phyloP scores from a whole-genome alignment of 2,329 filamentous ascomycete species.

The Cladosporium sp. region DNA sequence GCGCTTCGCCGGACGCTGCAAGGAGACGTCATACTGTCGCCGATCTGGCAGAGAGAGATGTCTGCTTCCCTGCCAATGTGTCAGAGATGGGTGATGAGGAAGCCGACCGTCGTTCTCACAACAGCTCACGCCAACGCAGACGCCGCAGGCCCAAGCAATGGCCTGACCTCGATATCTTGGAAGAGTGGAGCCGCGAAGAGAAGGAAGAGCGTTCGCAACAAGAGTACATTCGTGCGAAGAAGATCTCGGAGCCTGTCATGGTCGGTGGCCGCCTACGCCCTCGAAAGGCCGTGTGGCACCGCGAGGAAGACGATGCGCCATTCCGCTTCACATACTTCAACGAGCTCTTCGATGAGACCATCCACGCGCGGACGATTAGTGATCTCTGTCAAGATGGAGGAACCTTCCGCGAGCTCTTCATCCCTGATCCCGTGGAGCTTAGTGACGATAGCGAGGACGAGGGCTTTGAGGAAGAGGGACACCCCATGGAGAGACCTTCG shows the following conservation, averaged over 20 bases:
- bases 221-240: slow-evolving; percentile 79
- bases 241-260: slow-evolving; percentile 88
- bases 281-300: slow-evolving; percentile 73
- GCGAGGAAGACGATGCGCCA: slow-evolving; percentile 81
- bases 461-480: slow-evolving; percentile 43
- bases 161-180: slow-evolving; percentile 79
- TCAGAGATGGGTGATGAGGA: slow-evolving; percentile 68
- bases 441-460: slow-evolving; percentile 64
- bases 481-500: slow-evolving; percentile 34
- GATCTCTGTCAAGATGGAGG: slow-evolving; percentile 83
- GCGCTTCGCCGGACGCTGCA: slow-evolving; percentile 35
- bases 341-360: slow-evolving; percentile 90
- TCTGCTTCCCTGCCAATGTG: slow-evolving; percentile 81
- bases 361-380: slow-evolving; percentile 92
- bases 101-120: slow-evolving; percentile 31
- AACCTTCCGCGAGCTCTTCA: slow-evolving; percentile 81
- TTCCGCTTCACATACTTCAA: slow-evolving; percentile 99
- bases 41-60: slow-evolving; percentile 73
- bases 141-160: slow-evolving; percentile 66
- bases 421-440: slow-evolving; percentile 75
- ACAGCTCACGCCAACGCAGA: slow-evolving; percentile 32
- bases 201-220: slow-evolving; percentile 71
- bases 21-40: slow-evolving; percentile 50
- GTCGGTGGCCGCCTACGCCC: slow-evolving; percentile 85
- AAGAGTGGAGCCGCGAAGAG: slow-evolving; percentile 87